Conservation (phyloP, 2,329 filamentous ascomycete species). For the Diaporthe australafricana region DNA sequence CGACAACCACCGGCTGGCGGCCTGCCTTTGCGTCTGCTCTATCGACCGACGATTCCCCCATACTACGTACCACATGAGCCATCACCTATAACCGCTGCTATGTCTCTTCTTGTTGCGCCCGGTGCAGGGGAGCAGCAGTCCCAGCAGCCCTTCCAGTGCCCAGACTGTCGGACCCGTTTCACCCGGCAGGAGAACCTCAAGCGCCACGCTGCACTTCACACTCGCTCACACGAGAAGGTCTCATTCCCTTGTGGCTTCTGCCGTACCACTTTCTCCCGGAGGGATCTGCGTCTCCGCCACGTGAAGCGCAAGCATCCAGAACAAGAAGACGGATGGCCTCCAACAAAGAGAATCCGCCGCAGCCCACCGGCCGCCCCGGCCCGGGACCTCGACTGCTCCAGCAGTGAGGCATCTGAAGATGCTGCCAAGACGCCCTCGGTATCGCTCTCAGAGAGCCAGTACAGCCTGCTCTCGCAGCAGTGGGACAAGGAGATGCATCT, state of each 20-base stretch:
- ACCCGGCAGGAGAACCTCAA: constrained; percentile 55
- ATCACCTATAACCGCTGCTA: constrained; percentile 1
- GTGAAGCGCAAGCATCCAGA: constrained; percentile 55
- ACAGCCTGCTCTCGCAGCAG: constrained; percentile 3
- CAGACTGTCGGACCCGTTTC: constrained; percentile 51
- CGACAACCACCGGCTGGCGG: constrained; percentile 8
- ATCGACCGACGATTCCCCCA: too few species aligned
- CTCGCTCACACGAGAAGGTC: constrained; percentile 44
- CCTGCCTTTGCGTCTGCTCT: constrained; percentile 3
- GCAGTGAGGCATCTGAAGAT: neutral
- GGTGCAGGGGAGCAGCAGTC: constrained; percentile 20
- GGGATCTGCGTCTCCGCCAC: constrained; percentile 53
- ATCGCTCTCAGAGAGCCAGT: constrained; percentile 9
- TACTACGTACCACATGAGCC: constrained; percentile 17
- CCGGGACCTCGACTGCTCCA: neutral
- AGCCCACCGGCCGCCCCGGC: neutral
- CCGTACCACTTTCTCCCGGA: constrained; percentile 52
- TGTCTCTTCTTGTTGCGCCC: constrained; percentile 29
- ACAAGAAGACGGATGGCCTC: constrained; percentile 34
- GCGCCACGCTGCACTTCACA: constrained; percentile 53
- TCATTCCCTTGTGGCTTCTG: constrained; percentile 52
- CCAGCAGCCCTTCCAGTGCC: constrained; percentile 54
- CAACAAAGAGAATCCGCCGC: constrained; percentile 22
- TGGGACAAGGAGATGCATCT: constrained; percentile 10
- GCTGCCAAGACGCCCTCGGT: constrained; percentile 10